Base-by-base conservation (phyloP, 768 basidiomycete species). In the Tulasnella sp. region DNA sequence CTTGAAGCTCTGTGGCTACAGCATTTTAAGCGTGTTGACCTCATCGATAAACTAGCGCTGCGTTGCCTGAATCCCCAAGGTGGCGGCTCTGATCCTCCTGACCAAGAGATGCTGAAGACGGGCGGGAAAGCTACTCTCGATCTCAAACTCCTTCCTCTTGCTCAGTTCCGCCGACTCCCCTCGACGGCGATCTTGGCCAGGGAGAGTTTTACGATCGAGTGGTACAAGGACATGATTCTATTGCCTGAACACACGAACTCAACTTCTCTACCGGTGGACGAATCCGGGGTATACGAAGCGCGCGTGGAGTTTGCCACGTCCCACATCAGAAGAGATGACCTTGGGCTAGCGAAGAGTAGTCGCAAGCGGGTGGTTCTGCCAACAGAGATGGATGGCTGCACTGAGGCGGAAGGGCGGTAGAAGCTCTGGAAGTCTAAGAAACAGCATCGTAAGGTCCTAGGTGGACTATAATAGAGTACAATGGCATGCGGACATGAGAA, bases 1-100 rank as follows among this genome's bases (percentile, higher is more conserved):
- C 82, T 89, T 19, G 94, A 94, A 81, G 92, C 89, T 7, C 89
- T 94, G 42, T 94, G 94, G 93, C 85, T 89, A 72, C 87, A 89
- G 24, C 89, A 94, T 31, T 87, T 94, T 10, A 84, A 85, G 62
- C 88, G 88, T 46, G 85, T 94, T 76, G 87, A 86, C 83, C 88
- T 94, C 82, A 89, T 94, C 82, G 93, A 94, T 80, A 83, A 84
- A 27, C 82, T 91, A 56, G 82, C 36, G 6, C 62, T 74, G 10
- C 52, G 56, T 79, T 39, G 73, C 40, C 31, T 24, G 31, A 27
- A 19, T 68, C 62, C 62, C 18, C 31, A 34, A 36, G 34, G 62
- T 27, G 14, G 34, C 31, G 24, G 14, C 14, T 34, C 62, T 12
- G 19, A 31, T 36, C 14, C 16, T 34, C 62, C 12, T 16, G 16